These are phyloP conservation scores for Quercus phellos DNA, from an alignment of 331 rosid genomes.

Conservation along the genomic window DNA sequence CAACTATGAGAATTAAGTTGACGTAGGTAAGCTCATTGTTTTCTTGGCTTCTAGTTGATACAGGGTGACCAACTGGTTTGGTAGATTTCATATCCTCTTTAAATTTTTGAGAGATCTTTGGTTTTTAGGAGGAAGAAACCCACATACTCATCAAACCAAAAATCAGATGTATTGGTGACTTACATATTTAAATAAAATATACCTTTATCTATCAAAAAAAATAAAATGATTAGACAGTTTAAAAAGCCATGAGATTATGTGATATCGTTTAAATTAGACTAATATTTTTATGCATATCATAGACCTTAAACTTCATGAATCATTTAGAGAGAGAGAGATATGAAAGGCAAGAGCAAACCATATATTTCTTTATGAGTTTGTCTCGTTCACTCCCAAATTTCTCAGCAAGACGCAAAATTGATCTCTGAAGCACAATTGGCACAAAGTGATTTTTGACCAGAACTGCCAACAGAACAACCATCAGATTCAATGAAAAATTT, in stretches of 20 bases:
- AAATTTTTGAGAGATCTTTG: no score
- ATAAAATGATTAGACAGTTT: neutral
- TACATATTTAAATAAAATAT: no score
- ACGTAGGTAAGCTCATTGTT: no score
- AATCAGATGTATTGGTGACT: no score
- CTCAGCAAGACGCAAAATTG: conserved; percentile 60
- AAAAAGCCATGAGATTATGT: neutral
- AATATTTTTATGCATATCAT: neutral
- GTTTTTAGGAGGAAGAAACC: no score
- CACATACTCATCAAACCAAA: no score
- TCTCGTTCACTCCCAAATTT: conserved; percentile 75
- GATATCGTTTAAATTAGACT: neutral
- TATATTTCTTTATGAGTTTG: conserved; percentile 71
- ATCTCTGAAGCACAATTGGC: conserved; percentile 62
- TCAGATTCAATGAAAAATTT: conserved; percentile 25
- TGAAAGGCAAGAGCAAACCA: conserved; percentile 46
- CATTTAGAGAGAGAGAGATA: neutral
- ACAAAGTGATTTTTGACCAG: conserved; percentile 67
- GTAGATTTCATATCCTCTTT: no score
- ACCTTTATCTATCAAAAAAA: no score
- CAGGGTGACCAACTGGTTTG: no score
- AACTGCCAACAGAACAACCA: conserved; percentile 39
- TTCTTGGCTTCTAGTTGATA: no score
- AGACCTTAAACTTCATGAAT: neutral
- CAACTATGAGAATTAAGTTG: no score